These are phyloP conservation scores for Dothistroma septosporum DNA, from an alignment of 2,329 filamentous ascomycete genomes.

Conservation along the genomic window DNA sequence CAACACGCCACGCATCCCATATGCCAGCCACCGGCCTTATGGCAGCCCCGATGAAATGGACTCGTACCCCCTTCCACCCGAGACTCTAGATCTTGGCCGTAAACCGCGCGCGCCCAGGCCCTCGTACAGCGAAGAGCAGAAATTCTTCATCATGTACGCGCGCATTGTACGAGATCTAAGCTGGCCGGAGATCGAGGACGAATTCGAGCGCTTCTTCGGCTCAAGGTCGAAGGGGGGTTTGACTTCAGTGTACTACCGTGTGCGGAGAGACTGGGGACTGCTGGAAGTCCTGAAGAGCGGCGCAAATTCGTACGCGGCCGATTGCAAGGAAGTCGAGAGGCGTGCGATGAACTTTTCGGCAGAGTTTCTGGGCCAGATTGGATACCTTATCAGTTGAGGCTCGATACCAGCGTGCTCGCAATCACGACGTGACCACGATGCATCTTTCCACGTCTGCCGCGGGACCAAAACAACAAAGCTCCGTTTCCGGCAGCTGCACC, in stretches of 20 bases:
- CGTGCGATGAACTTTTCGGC: constrained; percentile 28
- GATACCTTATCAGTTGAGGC: constrained; percentile 21
- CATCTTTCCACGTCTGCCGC: not conserved
- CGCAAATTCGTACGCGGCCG: constrained; percentile 24
- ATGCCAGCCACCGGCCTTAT: not conserved
- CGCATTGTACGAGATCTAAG: constrained; percentile 29
- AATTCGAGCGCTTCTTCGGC: constrained; percentile 25
- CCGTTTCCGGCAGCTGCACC: not conserved
- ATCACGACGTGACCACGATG: not conserved
- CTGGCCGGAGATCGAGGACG: constrained; percentile 31
- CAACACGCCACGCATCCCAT: not conserved
- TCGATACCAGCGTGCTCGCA: not conserved
- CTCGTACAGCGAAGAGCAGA: constrained; percentile 34
- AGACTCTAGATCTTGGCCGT: constrained; percentile 7
- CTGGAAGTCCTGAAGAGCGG: constrained; percentile 32
- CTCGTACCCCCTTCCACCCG: not conserved
- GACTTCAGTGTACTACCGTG: constrained; percentile 35
- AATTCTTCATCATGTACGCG: constrained; percentile 34
- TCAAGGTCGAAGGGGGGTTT: constrained; percentile 31
- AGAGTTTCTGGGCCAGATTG: constrained; percentile 30
- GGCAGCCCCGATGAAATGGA: not conserved
- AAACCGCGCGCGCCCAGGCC: constrained; percentile 28
- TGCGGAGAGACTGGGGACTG: constrained; percentile 33
- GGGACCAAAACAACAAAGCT: not conserved
- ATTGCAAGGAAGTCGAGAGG: constrained; percentile 26